Conservation (phyloP, 371 early-diverging fungal species). For the Rhizomucor miehei region DNA sequence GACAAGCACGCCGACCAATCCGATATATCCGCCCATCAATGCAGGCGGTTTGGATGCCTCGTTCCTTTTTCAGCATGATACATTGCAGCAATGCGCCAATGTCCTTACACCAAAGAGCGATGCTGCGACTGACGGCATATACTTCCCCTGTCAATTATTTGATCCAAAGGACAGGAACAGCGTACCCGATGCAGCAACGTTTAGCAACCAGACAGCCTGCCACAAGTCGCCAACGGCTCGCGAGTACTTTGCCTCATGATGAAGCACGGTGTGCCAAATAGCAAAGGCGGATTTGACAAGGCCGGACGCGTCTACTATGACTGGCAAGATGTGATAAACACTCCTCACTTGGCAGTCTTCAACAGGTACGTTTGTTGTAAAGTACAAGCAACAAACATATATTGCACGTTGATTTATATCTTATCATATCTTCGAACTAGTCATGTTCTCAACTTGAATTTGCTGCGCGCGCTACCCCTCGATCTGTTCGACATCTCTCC, state of each 20-base stretch:
- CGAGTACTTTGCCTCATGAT: conserved; percentile 29
- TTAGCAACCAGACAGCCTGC: conserved; percentile 60
- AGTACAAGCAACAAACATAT: not conserved
- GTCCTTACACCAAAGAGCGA: conserved; percentile 44
- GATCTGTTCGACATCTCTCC: conserved; percentile 25
- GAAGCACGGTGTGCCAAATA: conserved; percentile 31
- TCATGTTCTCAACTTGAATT: conserved; percentile 42
- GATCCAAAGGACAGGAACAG: conserved; percentile 31
- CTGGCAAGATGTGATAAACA: conserved; percentile 63
- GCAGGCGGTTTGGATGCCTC: conserved; percentile 77
- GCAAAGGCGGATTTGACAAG: conserved; percentile 40
- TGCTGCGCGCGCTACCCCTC: conserved; percentile 33
- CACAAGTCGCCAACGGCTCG: conserved; percentile 53
- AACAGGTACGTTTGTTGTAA: conserved; percentile 58
- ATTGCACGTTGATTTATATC: too few relatives aligned
- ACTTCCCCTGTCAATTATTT: conserved; percentile 69
- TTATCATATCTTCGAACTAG: too few relatives aligned
- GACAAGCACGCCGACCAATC: conserved; percentile 38
- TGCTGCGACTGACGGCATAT: too few relatives aligned
- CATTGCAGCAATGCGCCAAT: conserved; percentile 51
- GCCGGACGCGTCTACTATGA: conserved; percentile 68
- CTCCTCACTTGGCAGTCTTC: conserved; percentile 64
- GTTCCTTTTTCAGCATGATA: conserved; percentile 69
- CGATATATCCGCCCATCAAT: conserved; percentile 59
- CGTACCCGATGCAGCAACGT: conserved; percentile 44